A percentile compares a stretch with the other conserved stretches of the same genome.
Conservation (phyloP, 1,139 yeast genomes). For the Geotrichum citri-aurantii region DNA sequence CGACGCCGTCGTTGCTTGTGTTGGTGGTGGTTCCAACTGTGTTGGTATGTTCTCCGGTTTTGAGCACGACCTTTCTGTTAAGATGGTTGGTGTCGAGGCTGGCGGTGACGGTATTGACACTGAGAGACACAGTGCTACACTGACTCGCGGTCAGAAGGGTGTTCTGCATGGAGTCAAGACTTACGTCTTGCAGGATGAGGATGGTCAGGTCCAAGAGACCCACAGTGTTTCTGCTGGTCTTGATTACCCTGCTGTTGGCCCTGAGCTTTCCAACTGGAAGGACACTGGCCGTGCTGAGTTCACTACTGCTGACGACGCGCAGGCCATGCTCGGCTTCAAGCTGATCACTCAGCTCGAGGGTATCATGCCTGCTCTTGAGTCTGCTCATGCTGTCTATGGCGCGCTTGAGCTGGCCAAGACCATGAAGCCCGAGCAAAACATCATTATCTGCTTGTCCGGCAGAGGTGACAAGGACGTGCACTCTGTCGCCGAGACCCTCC, state of each 20-base stretch:
- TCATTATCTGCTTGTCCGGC: conserved; percentile 88
- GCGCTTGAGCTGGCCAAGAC: conserved; percentile 85
- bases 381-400: conserved; percentile 92
- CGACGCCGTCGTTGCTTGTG: conserved; percentile 94
- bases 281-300: conserved; percentile 87
- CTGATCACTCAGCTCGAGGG: conserved; percentile 90
- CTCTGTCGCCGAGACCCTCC: conserved; percentile 91
- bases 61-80: conserved; percentile 70
- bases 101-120: conserved; percentile 97
- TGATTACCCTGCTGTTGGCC: conserved; percentile 99
- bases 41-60: conserved; percentile 95
- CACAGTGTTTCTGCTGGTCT: conserved; percentile 98
- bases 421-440: conserved; percentile 69
- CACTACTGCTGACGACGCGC: conserved; percentile 87
- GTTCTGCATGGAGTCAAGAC: conserved; percentile 98
- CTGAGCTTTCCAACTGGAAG: conserved; percentile 95
- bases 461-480: conserved; percentile 99
- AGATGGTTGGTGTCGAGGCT: conserved; percentile 91
- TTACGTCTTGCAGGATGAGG: conserved; percentile 79
- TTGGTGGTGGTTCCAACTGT: conserved; percentile 98
- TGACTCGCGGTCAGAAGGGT: conserved; percentile 90
- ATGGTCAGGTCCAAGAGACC: conserved; percentile 96
- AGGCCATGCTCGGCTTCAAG: conserved; percentile 87
- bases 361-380: conserved; percentile 95
- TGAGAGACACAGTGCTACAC: conserved; percentile 82